Base-by-base conservation (phyloP, 495 filamentous ascomycete genomes). In the Parmelia sp. region DNA sequence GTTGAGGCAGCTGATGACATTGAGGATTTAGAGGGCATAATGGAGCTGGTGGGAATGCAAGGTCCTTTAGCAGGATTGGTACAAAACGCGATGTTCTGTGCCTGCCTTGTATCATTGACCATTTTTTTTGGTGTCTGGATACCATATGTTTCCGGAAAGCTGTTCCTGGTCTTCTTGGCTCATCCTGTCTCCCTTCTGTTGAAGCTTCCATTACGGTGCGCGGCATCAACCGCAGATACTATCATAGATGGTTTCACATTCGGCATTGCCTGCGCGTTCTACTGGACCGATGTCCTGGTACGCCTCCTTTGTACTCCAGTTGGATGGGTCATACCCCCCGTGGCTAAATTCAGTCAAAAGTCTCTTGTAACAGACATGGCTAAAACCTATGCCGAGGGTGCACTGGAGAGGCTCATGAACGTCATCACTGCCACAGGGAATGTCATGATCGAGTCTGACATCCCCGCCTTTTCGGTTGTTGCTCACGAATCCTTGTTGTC, bases 31-130 rank as follows among this genome's bases (percentile, higher is more conserved):
- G 94, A 99, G 73, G 94, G 94, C 9, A 90, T 99, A 57, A 83
- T 97, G 79, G 94, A 99, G 71, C 82, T 99, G 15, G 87, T 99
- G 40, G 94, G 94, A 57, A 94, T 99, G 89, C 90, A 96, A 69
- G 94, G 94, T 0, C 95, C 95, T 2, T 78, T 97, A 5, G 86
- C 88, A 42, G 91, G 90, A 27, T 80, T 99, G 11, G 83, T 97
- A 66, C 94, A 97, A 71, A 97, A 97, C 67, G 92, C 87, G 42
- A 88, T 96, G 45, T 97, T 99, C 74, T 92, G 92, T 69, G 89
- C 90, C 35, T 85, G 96, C 62, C 81, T 99, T 27, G 89, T 99
- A 19, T 89, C 90, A 11, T 82, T 89, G 44, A 96, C 93, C 14
- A 86, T 97, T 29, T 87, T 88, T 29, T 71, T 88, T 63, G 91